Evolutionary conservation across 2,329 filamentous ascomycete genomes (phyloP), one percentile per base, ranked within the genome.

Genomic region (Talaromyces marneffei): DNA sequence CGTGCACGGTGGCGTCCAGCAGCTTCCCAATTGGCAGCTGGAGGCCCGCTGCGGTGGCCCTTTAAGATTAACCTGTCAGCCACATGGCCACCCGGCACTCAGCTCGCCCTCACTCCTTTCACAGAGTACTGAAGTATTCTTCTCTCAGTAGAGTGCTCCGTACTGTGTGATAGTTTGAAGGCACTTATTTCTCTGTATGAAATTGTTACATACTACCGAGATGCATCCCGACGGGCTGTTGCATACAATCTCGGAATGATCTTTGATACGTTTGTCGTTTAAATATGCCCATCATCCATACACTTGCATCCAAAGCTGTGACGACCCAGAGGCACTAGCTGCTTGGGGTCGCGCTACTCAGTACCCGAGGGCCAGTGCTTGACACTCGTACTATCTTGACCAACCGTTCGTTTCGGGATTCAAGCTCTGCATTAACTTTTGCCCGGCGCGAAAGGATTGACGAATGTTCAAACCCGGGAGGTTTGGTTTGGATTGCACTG

Each of bases 51-150:
- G 4, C 5, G 10, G 18, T 35, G 39, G 55, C 29, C 42, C 23
- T 50, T n/a, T 39, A 59, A 59, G 52, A 59, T 59, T 59, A 53
- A 59, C 33, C 44, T 59, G 57, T 59, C 57, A 59, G 57, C 57
- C 57, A 59, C 57, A 59, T 59, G 57, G 57, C 46, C 37, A 20
- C 39, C 44, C 23, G 39, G 54, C 56, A 33, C 48, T 35, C 18
- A 31, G 31, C 31, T 35, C 31, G 3, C 14, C 4, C 40, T 18
- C 9, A 7, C 4, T 4, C 12, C 5, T 14, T 14, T 40, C n/a
- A 4, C 37, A 16, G 37, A 44, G 7, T 44, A n/a, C n/a, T n/a
- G n/a, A n/a, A n/a, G n/a, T n/a, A n/a, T 33, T 29, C 25, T 20
- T 37, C 29, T 23, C 8, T 53, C 50, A 14, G 9, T 14, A 4